A percentile compares a stretch with the other conserved stretches of the same genome.
phyloP scores from a whole-genome alignment of 495 filamentous ascomycete genomes.

The Copromyces sp. region DNA sequence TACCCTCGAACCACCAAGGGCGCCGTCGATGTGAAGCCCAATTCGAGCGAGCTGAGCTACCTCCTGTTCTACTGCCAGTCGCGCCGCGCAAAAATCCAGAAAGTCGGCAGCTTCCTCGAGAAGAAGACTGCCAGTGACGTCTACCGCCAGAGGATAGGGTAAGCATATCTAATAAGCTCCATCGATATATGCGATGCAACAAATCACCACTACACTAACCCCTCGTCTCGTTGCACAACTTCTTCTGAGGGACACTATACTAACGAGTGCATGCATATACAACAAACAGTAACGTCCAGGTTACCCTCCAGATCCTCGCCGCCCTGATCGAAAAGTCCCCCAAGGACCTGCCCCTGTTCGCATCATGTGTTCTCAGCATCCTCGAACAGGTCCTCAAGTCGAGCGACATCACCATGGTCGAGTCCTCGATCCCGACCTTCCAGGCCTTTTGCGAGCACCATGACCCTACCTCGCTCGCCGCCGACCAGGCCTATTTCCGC shows the following conservation, averaged over 20 bases:
- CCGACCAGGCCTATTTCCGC: conserved; percentile 70
- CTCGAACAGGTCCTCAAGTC: conserved; percentile 68
- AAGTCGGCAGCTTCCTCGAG: conserved; percentile 83
- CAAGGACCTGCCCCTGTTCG: conserved; percentile 80
- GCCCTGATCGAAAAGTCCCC: conserved; percentile 86
- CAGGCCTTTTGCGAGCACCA: conserved; percentile 73
- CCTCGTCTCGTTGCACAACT: not conserved
- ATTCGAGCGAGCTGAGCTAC: conserved; percentile 89
- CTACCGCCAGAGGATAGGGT: conserved; percentile 71
- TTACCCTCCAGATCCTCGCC: conserved; percentile 78
- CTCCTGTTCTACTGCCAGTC: conserved; percentile 91
- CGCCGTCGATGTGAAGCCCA: conserved; percentile 80
- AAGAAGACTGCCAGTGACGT: conserved; percentile 84
- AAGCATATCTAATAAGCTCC: conserved; percentile 23
- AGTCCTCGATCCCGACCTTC: conserved; percentile 75
- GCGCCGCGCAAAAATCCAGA: conserved; percentile 84
- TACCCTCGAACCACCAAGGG: conserved; percentile 85
- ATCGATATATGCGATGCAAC: not conserved
- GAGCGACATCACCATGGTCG: conserved; percentile 76
- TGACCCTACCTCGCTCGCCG: conserved; percentile 64
- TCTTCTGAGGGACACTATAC: not conserved
- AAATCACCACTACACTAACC: not conserved
- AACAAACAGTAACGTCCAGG: conserved; percentile 68
- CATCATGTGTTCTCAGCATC: conserved; percentile 66
- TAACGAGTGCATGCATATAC: not conserved